Base-by-base conservation (phyloP, 495 filamentous ascomycete species). In the Niebla homalea region DNA sequence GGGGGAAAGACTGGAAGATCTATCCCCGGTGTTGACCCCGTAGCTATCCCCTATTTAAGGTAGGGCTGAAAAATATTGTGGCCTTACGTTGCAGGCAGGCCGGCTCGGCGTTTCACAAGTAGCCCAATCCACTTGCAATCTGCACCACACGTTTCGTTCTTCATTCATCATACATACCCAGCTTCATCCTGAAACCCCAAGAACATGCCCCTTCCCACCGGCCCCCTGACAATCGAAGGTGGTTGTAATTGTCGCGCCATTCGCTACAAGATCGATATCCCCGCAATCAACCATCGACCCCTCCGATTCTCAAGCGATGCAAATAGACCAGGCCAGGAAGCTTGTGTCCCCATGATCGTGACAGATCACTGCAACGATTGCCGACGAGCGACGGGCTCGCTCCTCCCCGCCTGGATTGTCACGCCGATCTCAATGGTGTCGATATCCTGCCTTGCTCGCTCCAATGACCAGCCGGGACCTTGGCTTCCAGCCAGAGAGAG, bases 171-270 rank as follows among this genome's bases (percentile, higher is more conserved):
- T 32, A 32, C 29, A n/a, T n/a, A n/a, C 36, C 21, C 11, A 7
- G 29, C 6, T 32, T 12, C 7, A 32, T 1, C 14, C 7, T 8
- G 0, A 32, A 32, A 7, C 8, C 29, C 29, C 29, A 32, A 32
- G 29, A 11, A 32, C 29, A 64, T 61, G 55, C 53, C 62, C 4
- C 60, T 64, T 16, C 58, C 63, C 4, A 11, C n/a, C 6, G 16
- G 48, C 29, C 26, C 58, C 14, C 49, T 63, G 26, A 54, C 57
- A 20, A 45, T 72, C 14, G 53, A 56, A 8, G 68, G 67, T 22
- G 58, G 67, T 36, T 71, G 68, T 60, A 65, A 65, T 54, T 70
- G 68, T 57, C 54, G 56, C 53, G 58, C 60, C 1, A 66, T 71
- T 53, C 55, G 53, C 22, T 71, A 70, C 57, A 6, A 16, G 6